phyloP scores from a whole-genome alignment of 2,329 filamentous ascomycete species.

The Fusarium oxysporum region DNA sequence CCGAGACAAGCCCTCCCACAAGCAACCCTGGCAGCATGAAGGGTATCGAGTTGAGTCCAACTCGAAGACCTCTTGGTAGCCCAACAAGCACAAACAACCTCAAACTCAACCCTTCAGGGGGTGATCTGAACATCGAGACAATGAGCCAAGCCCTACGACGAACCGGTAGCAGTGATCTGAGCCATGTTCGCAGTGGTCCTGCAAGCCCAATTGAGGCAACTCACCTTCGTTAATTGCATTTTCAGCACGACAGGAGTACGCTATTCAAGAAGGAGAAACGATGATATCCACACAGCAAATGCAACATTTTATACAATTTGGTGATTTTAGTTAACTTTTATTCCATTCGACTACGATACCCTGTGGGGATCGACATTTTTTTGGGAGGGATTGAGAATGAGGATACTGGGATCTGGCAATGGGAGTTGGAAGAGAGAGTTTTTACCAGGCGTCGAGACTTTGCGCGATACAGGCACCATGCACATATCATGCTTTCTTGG shows the following conservation, averaged over 20 bases:
- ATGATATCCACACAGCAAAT: slow-evolving; percentile 38
- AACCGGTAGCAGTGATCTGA: slow-evolving; percentile 85
- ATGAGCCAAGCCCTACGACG: slow-evolving; percentile 90
- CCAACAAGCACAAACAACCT: slow-evolving; percentile 67
- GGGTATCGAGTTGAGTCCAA: slow-evolving; percentile 77
- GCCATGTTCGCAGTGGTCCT: slow-evolving; percentile 65
- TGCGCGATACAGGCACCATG: slow-evolving; percentile 33
- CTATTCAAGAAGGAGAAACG: slow-evolving; percentile 8
- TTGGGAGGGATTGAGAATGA: slow-evolving; percentile 39
- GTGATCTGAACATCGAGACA: slow-evolving; percentile 89
- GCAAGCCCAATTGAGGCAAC: slow-evolving; percentile 66
- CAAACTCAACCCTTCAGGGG: slow-evolving; percentile 53
- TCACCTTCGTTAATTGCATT: slow-evolving; percentile 44
- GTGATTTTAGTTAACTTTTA: slow-evolving; percentile 37
- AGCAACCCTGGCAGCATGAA: slow-evolving; percentile 81
- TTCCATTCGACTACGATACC: slow-evolving; percentile 37
- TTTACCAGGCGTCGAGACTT: slow-evolving; percentile 42
- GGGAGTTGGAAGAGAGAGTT: slow-evolving; percentile 49
- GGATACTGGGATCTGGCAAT: slow-evolving; percentile 43
- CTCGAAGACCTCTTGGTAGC: slow-evolving; percentile 70
- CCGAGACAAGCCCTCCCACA: slow-evolving; percentile 77
- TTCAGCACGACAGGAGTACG: neutral
- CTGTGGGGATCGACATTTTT: slow-evolving; percentile 21
- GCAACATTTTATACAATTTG: slow-evolving; percentile 28
- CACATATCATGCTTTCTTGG: slow-evolving; percentile 34